Percentiles rank a stretch among this genome's conserved stretches.
Conservation (phyloP, 176 grass and related monocot species). For the Oryza australiensis region DNA sequence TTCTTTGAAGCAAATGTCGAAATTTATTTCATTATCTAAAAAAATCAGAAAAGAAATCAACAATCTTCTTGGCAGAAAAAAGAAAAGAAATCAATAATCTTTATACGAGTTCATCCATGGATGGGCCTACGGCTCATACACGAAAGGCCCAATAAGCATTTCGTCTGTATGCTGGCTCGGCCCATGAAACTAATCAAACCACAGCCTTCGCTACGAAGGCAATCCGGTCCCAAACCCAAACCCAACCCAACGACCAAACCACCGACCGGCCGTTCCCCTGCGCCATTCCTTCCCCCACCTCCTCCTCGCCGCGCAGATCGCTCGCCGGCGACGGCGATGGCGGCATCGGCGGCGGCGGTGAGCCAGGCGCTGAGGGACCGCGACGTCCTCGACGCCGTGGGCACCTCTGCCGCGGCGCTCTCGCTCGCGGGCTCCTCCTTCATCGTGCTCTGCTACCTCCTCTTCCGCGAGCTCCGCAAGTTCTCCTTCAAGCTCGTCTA, state of each 20-base stretch:
- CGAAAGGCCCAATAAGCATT: not conserved
- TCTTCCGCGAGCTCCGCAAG: slow-evolving; percentile 96
- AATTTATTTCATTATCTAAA: no score
- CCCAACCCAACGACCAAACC: slow-evolving; percentile 35
- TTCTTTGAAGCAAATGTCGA: no score
- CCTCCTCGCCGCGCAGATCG: slow-evolving; percentile 32
- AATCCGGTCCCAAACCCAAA: not conserved
- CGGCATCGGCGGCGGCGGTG: slow-evolving; percentile 24
- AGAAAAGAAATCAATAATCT: not conserved
- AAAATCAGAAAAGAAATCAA: no score
- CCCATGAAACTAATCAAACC: not conserved
- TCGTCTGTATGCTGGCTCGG: not conserved
- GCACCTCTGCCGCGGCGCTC: slow-evolving; percentile 62
- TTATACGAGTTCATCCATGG: not conserved
- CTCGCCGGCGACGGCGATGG: slow-evolving; percentile 41
- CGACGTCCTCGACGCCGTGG: slow-evolving; percentile 51
- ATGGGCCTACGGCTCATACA: not conserved
- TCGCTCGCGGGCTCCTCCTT: slow-evolving; percentile 85
- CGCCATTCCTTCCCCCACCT: not conserved
- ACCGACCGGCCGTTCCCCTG: slow-evolving; percentile 7
- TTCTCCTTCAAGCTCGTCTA: slow-evolving; percentile 99
- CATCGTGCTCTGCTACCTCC: slow-evolving; percentile 94
- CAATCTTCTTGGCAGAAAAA: no score
- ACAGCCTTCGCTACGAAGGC: slow-evolving; percentile 15
- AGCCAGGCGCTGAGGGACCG: slow-evolving; percentile 49